Conservation (phyloP, 1,284 basidiomycete genomes). For the Ganoderma meredithae region DNA sequence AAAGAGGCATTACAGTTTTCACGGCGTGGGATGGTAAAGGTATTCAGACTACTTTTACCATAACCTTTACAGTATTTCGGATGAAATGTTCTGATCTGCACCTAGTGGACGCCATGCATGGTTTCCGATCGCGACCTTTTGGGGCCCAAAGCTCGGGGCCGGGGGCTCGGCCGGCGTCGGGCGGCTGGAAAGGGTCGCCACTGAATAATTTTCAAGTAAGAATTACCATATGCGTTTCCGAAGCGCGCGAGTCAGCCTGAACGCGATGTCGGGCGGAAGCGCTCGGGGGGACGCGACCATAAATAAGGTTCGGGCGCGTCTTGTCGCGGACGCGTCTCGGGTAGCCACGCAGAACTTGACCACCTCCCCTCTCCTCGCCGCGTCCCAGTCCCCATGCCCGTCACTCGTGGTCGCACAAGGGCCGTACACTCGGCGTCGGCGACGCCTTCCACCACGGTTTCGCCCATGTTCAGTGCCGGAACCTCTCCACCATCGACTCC, state of each 20-base stretch:
- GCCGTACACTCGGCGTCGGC: constrained; percentile 36
- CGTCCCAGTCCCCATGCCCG: constrained; percentile 24
- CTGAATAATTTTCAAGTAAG: not conserved
- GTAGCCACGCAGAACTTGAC: constrained; percentile 29
- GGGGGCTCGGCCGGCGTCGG: no score
- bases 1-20: no score
- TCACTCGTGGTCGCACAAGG: constrained; percentile 36
- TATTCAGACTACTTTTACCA: no score
- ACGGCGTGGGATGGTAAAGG: no score
- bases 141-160: no score
- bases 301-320: constrained; percentile 36
- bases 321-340: constrained; percentile 33
- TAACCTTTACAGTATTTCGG: no score
- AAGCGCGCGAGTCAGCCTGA: constrained; percentile 7
- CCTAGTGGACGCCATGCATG: not conserved
- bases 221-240: not conserved
- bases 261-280: constrained; percentile 13
- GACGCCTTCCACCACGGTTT: constrained; percentile 43
- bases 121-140: no score
- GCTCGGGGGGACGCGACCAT: constrained; percentile 32
- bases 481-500: constrained; percentile 50
- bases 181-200: no score
- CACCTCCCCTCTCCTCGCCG: constrained; percentile 16
- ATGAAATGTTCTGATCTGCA: no score
- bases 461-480: constrained; percentile 55